Percentiles rank a stretch among this genome's conserved stretches.
Evolutionary conservation across 768 basidiomycete genomes (phyloP).

Genomic region (Mycena olivaceomarginata): DNA sequence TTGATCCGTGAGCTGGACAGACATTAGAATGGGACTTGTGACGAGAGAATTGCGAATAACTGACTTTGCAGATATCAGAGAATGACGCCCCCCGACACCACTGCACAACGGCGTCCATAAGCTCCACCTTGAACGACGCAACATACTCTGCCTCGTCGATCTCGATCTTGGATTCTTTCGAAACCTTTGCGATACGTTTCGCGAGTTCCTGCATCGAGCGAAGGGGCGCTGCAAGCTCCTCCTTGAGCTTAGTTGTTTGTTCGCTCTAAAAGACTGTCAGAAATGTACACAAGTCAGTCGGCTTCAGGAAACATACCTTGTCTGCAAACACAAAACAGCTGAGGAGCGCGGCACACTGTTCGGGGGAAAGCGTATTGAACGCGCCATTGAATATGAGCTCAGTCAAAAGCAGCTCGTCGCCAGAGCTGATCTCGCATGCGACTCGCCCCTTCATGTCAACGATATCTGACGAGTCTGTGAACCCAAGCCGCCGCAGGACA

Average conservation of each 20-base stretch:
- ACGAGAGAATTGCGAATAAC: constrained; percentile 39
- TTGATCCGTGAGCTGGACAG: constrained; percentile 90
- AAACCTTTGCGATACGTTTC: constrained; percentile 96
- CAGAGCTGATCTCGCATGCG: constrained; percentile 98
- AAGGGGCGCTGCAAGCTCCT: constrained; percentile 94
- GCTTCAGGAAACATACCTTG: constrained; percentile 73
- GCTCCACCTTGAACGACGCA: constrained; percentile 96
- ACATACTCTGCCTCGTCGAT: constrained; percentile 97
- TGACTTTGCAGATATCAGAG: constrained; percentile 95
- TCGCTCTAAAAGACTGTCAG: constrained; percentile 76
- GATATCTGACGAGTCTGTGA: constrained; percentile 92
- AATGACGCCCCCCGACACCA: constrained; percentile 99
- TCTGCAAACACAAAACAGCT: constrained; percentile 99
- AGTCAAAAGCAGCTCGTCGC: constrained; percentile 96
- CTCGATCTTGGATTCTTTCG: constrained; percentile 93
- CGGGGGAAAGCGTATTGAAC: constrained; percentile 93
- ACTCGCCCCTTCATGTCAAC: constrained; percentile 99
- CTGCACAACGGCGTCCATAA: constrained; percentile 98
- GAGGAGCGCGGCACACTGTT: constrained; percentile 94
- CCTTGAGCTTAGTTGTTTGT: constrained; percentile 89
- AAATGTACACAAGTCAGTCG: background rate
- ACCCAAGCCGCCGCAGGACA: constrained; percentile 92
- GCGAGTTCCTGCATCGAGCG: constrained; percentile 98
- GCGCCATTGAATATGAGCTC: constrained; percentile 98
- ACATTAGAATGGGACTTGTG: background rate